These are phyloP conservation scores for Salicornia ramosissima DNA, from an alignment of 148 eudicot species.

Conservation along the genomic window DNA sequence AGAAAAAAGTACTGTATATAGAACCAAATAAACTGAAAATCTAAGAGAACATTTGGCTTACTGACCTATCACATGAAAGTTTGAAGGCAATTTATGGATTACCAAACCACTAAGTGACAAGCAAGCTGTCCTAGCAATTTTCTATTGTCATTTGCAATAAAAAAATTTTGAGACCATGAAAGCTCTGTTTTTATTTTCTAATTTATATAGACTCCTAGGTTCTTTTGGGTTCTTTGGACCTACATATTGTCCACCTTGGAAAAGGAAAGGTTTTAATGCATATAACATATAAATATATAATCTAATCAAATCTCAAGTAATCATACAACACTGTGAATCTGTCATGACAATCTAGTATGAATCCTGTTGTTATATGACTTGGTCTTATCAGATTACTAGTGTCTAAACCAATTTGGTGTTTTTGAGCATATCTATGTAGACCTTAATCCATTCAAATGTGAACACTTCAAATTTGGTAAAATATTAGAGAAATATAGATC, in stretches of 20 bases:
- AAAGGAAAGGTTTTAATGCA: neutral
- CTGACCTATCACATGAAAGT: constrained; percentile 10
- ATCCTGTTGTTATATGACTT: neutral
- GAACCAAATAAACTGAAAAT: constrained; percentile 3
- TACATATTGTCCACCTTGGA: constrained; percentile 5
- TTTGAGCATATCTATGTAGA: neutral
- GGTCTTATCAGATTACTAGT: neutral
- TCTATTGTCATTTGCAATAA: neutral
- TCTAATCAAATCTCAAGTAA: neutral
- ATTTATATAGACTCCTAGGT: neutral
- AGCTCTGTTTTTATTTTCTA: constrained; percentile 3
- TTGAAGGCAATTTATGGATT: constrained; percentile 6
- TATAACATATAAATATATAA: neutral
- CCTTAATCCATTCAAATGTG: neutral
- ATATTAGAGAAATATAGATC: too few relatives aligned
- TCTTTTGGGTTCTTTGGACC: neutral
- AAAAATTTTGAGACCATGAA: constrained; percentile 14
- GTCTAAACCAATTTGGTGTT: neutral
- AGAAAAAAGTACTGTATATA: neutral
- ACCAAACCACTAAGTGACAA: constrained; percentile 8
- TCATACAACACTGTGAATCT: neutral
- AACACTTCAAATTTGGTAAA: neutral
- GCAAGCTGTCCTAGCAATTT: neutral
- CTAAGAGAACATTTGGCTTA: constrained; percentile 13
- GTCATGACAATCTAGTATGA: neutral